Base-by-base conservation (phyloP, 2,329 filamentous ascomycete genomes). In the Sarocladium brachiariae region DNA sequence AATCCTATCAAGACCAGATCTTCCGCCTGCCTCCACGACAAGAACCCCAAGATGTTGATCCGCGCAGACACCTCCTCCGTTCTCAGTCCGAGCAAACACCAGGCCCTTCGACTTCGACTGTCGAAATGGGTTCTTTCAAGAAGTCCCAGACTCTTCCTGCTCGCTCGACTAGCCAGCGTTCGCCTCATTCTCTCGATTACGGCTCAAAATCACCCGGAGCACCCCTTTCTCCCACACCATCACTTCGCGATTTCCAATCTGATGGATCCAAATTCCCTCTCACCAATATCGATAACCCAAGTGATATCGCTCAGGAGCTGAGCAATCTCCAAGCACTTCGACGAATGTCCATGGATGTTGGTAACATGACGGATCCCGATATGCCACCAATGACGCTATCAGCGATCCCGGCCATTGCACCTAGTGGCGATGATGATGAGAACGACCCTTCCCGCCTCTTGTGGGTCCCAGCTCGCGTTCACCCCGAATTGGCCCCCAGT, bases 401-500 rank as follows among this genome's bases (percentile, higher is more conserved):
- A 61, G 80, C 85, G 37, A 84, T 89, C 70, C 84, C 87, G 2
- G 77, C 85, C 16, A 78, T 85, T 55, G 85, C 87, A 16, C 87
- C 88, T 1, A 82, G 76, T 2, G 80, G 83, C 27, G 79, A 81
- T 53, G 86, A 89, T 55, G 86, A 95, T 60, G 90, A 95, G 64
- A 86, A 90, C 59, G 92, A 97, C 63, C 83, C 89, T 7, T 90
- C 91, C 2, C 81, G 90, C 55, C 71, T 97, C 53, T 87, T 97
- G 57, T 99, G 93, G 93, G 93, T 99, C 5, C 93, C 93, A 4
- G 93, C 93, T 21, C 83, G 90, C 52, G 78, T 99, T 24, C 93
- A 99, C 61, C 93, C 93, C 1, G 93, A 99, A 67, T 75, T 99
- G 46, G 93, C 93, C 2, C 93, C 93, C 1, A 90, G 87, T 62